Percentiles rank a stretch among this genome's conserved stretches.
These are phyloP conservation scores for Phenoliferia sp. DNA, from an alignment of 1,284 basidiomycete species.

Conservation along the genomic window DNA sequence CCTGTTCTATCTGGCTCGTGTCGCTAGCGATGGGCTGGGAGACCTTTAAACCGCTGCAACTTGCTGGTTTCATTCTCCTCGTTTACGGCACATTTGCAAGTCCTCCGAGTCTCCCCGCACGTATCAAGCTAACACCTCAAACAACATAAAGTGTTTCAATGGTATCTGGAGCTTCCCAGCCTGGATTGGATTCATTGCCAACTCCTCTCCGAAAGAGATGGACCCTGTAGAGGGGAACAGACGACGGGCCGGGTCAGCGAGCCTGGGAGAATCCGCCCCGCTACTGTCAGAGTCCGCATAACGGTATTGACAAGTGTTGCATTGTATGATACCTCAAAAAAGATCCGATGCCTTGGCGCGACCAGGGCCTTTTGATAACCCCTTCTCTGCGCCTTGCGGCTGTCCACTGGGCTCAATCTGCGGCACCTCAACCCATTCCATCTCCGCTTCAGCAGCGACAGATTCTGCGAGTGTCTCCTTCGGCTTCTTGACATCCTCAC, in stretches of 20 bases:
- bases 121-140: not conserved
- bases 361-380: not conserved
- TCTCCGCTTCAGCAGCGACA: not conserved
- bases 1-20: constrained; percentile 84
- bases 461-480: not conserved
- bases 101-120: not conserved
- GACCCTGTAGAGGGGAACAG: not conserved
- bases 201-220: not conserved
- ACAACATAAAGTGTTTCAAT: constrained; percentile 18
- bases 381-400: not conserved
- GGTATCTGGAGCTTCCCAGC: constrained; percentile 18
- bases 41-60: constrained; percentile 76
- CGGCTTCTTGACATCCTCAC: not conserved
- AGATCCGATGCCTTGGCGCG: not conserved
- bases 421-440: constrained; percentile 1
- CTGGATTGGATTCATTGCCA: constrained; percentile 24
- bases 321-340: not conserved
- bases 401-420: not conserved
- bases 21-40: constrained; percentile 91
- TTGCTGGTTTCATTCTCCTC: constrained; percentile 80
- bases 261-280: not conserved
- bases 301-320: not conserved
- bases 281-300: not conserved
- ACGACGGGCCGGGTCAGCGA: not conserved
- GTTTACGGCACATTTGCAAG: constrained; percentile 58